Evolutionary conservation across 768 basidiomycete genomes (phyloP), one percentile per base, ranked within the genome.

Genomic region (Leccinum uliginosum): DNA sequence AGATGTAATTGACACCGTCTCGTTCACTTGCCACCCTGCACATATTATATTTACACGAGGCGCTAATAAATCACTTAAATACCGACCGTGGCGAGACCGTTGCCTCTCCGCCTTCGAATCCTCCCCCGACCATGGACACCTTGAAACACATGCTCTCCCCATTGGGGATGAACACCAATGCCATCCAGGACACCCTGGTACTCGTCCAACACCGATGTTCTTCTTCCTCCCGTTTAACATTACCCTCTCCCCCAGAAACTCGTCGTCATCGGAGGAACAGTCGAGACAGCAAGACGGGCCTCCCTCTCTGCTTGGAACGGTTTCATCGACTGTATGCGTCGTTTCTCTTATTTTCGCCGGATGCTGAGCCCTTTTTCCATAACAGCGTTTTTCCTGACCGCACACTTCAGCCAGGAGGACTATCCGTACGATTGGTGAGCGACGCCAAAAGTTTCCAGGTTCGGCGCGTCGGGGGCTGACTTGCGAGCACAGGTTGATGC

Each of bases 231-330:
- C 11, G 17, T 4, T 11, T 50, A 53, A 27, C 14, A 45, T 38
- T 56, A 57, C 17, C 60, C 29, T 47, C 26, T 27, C 3, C 43
- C 27, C 3, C 62, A 91, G 91, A 92, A 91, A 88, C 80, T 91
- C 24, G 91, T 93, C 32, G 91, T 93, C 65, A 88, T 93, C 67
- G 91, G 91, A 23, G 91, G 91, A 1, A 92, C 91, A 0, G 87
- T 93, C 21, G 91, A 93, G 69, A 92, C 90, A 15, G 90, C 90
- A 34, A 80, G 91, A 60, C 78, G 91, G 46, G 86, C 83, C 17
- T 91, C 89, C 11, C 77, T 89, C 27, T 90, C 89, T 5, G 91
- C 89, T 12, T 93, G 91, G 91, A 91, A 88, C 70, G 89, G 89
- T 35, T 93, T 93, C 67, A 81, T 93, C 4, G 91, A 93, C 69